These are phyloP conservation scores for Alternaria novae-zelandiae DNA, from an alignment of 2,329 filamentous ascomycete species.

Conservation along the genomic window DNA sequence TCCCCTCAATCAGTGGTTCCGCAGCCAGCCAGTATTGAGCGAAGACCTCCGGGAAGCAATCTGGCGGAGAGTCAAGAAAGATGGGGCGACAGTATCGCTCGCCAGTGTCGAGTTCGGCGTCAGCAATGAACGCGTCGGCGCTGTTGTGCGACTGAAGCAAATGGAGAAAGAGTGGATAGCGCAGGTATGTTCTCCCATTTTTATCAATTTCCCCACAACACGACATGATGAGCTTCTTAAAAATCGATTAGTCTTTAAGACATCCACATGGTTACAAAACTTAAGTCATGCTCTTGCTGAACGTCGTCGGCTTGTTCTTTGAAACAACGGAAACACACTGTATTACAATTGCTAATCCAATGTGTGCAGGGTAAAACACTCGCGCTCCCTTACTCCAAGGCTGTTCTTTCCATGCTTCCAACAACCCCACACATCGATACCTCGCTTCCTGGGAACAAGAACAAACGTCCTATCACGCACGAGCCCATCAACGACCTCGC, in stretches of 20 bases:
- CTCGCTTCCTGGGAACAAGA: conserved; percentile 30
- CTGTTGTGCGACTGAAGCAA: conserved; percentile 83
- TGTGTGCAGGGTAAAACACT: conserved; percentile 72
- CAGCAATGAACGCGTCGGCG: conserved; percentile 83
- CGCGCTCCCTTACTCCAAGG: conserved; percentile 76
- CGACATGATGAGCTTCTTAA: conserved; percentile 71
- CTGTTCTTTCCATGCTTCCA: conserved; percentile 81
- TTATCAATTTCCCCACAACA: not conserved
- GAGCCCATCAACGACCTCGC: conserved; percentile 71
- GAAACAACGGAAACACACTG: not conserved
- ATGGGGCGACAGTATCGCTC: conserved; percentile 70
- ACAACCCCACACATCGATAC: conserved; percentile 57
- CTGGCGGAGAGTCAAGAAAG: conserved; percentile 69
- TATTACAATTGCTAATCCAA: conserved; percentile 21
- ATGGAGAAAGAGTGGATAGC: conserved; percentile 79
- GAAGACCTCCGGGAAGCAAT: conserved; percentile 76
- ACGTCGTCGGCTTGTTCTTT: conserved; percentile 15
- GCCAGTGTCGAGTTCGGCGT: conserved; percentile 80
- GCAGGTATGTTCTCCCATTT: conserved; percentile 67
- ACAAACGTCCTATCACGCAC: conserved; percentile 54
- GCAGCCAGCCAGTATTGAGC: conserved; percentile 74
- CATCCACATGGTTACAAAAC: conserved; percentile 84
- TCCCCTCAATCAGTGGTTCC: conserved; percentile 74
- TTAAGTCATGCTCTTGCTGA: conserved; percentile 78
- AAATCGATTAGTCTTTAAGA: conserved; percentile 99